A percentile compares a stretch with the other conserved stretches of the same genome.
Conservation (phyloP, 495 filamentous ascomycete species). For the Pseudotulostoma volvatum region DNA sequence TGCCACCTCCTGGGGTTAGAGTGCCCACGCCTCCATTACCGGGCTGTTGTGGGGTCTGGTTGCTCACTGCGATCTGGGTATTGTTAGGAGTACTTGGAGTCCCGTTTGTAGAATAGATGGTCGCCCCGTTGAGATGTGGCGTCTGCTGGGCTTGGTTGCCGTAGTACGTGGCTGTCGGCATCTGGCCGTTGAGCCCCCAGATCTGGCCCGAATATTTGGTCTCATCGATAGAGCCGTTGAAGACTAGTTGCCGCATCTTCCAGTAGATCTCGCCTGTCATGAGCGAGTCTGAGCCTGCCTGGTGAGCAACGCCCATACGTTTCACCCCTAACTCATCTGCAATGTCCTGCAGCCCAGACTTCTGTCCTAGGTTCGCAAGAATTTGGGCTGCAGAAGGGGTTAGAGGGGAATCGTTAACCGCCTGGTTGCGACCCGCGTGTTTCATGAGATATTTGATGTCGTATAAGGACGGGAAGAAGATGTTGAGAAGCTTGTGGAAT, state of each 20-base stretch:
- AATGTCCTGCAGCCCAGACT: constrained; percentile 80
- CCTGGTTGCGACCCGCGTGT: constrained; percentile 50
- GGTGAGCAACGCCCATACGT: constrained; percentile 70
- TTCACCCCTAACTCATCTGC: constrained; percentile 84
- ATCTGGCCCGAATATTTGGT: constrained; percentile 68
- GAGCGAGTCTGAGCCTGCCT: constrained; percentile 80
- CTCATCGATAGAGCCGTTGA: constrained; percentile 59
- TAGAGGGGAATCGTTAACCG: constrained; percentile 40
- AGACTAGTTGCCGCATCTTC: constrained; percentile 68
- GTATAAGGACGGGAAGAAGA: constrained; percentile 83
- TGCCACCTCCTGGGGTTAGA: constrained; percentile 52
- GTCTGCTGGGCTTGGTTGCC: constrained; percentile 28
- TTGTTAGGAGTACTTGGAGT: constrained; percentile 59
- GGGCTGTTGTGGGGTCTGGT: constrained; percentile 43
- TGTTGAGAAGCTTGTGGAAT: constrained; percentile 68
- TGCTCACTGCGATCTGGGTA: constrained; percentile 31
- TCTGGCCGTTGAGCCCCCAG: constrained; percentile 66
- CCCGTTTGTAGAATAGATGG: constrained; percentile 38
- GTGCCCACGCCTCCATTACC: constrained; percentile 32
- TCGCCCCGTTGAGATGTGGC: constrained; percentile 40
- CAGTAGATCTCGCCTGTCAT: constrained; percentile 90
- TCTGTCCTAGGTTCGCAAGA: constrained; percentile 62
- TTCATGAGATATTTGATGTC: constrained; percentile 98
- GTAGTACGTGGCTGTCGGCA: constrained; percentile 30
- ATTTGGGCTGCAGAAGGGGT: constrained; percentile 49